phyloP scores from a whole-genome alignment of 306 rosid species.

The Ormosia semicastrata region DNA sequence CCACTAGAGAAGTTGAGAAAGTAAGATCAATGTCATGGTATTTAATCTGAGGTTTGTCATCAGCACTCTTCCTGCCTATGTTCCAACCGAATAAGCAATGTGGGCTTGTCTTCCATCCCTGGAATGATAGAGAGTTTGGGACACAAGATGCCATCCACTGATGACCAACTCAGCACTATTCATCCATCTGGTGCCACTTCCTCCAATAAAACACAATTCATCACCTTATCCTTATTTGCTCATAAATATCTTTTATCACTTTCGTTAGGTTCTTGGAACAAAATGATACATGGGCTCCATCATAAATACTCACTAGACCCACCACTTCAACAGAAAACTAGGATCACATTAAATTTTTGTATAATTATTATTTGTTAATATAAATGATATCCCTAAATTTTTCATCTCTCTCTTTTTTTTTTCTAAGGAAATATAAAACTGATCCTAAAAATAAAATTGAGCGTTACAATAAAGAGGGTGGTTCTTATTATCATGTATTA shows the following conservation, averaged over 20 bases:
- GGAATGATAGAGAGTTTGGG: slow-evolving; percentile 39
- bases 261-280: neutral
- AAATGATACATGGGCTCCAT: neutral
- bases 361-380: neutral
- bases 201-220: slow-evolving; percentile 19
- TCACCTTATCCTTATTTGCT: slow-evolving; percentile 35
- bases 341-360: neutral
- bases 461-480: neutral
- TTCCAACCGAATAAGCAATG: slow-evolving; percentile 74
- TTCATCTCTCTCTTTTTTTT: neutral
- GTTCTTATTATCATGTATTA: neutral
- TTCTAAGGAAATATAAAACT: neutral
- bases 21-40: slow-evolving; percentile 80
- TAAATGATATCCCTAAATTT: neutral
- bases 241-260: slow-evolving; percentile 25
- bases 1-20: slow-evolving; percentile 63
- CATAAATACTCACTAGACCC: neutral
- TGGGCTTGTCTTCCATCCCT: slow-evolving; percentile 43
- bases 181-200: neutral
- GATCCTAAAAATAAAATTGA: neutral
- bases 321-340: neutral
- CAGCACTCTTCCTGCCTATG: slow-evolving; percentile 40
- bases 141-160: slow-evolving; percentile 55
- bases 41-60: slow-evolving; percentile 49
- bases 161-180: slow-evolving; percentile 4